Base-by-base conservation (phyloP, 1,139 yeast genomes). In the Yamadazyma dushanensis region DNA sequence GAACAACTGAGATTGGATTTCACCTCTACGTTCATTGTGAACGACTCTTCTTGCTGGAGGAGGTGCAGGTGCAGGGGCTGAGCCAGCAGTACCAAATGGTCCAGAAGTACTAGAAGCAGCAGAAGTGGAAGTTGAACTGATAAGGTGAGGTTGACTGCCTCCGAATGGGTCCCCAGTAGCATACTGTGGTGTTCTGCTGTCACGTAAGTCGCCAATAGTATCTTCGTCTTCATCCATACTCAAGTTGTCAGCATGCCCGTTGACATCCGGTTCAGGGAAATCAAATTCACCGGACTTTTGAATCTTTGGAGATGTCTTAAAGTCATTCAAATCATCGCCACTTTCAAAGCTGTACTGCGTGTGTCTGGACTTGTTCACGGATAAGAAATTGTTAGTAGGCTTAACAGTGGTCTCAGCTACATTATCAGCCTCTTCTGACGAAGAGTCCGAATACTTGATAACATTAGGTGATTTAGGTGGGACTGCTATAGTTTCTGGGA, bases 41-140 rank as follows among this genome's bases (percentile, higher is more conserved):
- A 53, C 56, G n/a, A 61, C 73, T 54, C 79, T 81, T 61, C 89
- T 75, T 0, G 89, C 70, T n/a, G 84, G 82, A 14, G 90, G 90
- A n/a, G 86, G 86, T 8, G 80, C 77, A 2, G 83, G 83, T 22
- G 71, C 50, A 15, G 34, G 5, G 5, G 30, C 31, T 13, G 19
- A 10, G 13, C 22, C 24, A 19, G 39, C 16, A n/a, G 29, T 5
- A 9, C 11, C 14, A 16, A 9, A 17, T 5, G 29, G n/a, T 3
- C 21, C 9, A 9, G 7, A 7, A 19, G 8, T 9, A 19, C 9
- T 19, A 9, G 15, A 8, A 10, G 26, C 28, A 13, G 24, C 17
- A 26, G 26, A 4, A 11, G 10, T 17, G 5, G 29, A 8, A n/a
- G n/a, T n/a, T n/a, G n/a, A n/a, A n/a, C n/a, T n/a, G n/a, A n/a